Conservation (phyloP, 768 basidiomycete species). For the Calocybe gangraenosa region DNA sequence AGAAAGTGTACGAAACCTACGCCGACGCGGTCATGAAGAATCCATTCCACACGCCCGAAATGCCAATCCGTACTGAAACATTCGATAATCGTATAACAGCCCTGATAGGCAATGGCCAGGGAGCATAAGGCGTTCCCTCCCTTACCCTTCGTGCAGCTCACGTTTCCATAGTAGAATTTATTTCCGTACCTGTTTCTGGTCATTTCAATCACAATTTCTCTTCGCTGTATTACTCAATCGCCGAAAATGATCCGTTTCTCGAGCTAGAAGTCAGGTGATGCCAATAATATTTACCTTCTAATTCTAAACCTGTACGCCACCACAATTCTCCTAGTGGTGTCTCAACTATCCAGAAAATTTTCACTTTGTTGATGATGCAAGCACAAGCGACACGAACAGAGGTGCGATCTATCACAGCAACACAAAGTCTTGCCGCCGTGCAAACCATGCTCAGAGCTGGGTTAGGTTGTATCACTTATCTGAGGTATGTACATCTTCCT, state of each 20-base stretch:
- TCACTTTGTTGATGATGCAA: conserved; percentile 22
- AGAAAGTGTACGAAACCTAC: conserved; percentile 90
- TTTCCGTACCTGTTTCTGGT: not conserved
- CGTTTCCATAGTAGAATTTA: not conserved
- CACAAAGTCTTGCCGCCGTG: conserved; percentile 65
- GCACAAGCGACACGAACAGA: conserved; percentile 29
- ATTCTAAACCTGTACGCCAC: too few relatives aligned
- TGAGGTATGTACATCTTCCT: conserved; percentile 41
- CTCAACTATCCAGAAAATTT: too few relatives aligned
- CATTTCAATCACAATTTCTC: too few relatives aligned
- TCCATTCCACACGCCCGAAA: conserved; percentile 98
- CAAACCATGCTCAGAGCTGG: conserved; percentile 72
- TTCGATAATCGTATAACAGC: conserved; percentile 74
- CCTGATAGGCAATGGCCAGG: conserved; percentile 49
- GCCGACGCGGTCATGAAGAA: conserved; percentile 98
- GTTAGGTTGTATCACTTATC: conserved; percentile 71
- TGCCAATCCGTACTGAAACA: conserved; percentile 91
- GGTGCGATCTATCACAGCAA: conserved; percentile 43
- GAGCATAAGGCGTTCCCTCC: conserved; percentile 12
- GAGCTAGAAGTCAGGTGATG: too few relatives aligned
- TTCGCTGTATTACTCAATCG: too few relatives aligned
- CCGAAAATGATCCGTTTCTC: too few relatives aligned
- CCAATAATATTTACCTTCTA: too few relatives aligned
- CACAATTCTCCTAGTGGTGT: too few relatives aligned
- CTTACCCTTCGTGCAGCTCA: too few relatives aligned